Conservation (phyloP, 106 monocot genomes). For the Gastrodia elata region DNA sequence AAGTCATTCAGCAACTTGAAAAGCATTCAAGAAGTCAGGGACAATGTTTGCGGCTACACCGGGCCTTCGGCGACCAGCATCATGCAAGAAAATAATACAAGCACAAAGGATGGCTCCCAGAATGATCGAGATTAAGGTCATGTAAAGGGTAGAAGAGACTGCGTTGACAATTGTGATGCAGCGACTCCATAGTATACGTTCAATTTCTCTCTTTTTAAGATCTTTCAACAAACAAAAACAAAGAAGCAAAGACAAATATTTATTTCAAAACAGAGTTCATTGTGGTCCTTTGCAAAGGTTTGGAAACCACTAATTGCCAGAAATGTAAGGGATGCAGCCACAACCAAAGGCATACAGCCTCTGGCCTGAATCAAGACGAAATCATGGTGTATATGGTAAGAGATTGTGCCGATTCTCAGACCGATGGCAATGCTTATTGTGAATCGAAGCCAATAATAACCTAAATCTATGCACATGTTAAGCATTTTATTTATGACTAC, state of each 20-base stretch:
- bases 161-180: conserved; percentile 45
- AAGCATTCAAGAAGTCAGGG: conserved; percentile 71
- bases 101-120: conserved; percentile 49
- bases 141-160: conserved; percentile 49
- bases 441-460: conserved; percentile 58
- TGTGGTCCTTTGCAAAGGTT: conserved; percentile 14
- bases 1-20: conserved; percentile 50
- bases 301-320: conserved; percentile 21
- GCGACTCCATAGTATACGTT: conserved; percentile 65
- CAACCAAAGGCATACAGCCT: neutral
- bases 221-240: neutral
- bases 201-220: conserved; percentile 27
- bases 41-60: conserved; percentile 76
- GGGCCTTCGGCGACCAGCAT: conserved; percentile 65
- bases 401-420: conserved; percentile 39
- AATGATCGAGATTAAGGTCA: conserved; percentile 41
- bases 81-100: conserved; percentile 48
- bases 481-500: too few species aligned
- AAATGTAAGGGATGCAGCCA: conserved; percentile 6
- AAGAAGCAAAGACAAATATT: neutral
- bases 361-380: conserved; percentile 34
- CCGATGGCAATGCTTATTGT: conserved; percentile 32
- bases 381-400: conserved; percentile 22
- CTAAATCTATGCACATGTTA: conserved; percentile 58
- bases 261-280: neutral